Percentiles rank a stretch among this genome's conserved stretches.
Evolutionary conservation across 2,329 filamentous ascomycete species (phyloP).

Genomic region (Aspergillus fijiensis): DNA sequence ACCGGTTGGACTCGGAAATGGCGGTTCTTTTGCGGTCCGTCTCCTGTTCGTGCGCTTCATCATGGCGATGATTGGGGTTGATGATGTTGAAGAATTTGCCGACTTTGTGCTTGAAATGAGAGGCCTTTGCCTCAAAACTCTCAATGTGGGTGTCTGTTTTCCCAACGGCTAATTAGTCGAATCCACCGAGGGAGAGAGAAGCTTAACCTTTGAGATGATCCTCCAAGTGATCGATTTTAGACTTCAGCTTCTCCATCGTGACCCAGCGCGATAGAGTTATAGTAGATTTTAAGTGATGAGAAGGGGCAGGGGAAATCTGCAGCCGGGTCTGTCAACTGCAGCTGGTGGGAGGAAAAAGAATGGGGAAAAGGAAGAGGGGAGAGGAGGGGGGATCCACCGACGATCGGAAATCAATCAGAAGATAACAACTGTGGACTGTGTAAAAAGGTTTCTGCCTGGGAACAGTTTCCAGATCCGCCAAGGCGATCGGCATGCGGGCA

Average conservation of each 20-base stretch:
- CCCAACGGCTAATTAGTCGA: conserved; percentile 2
- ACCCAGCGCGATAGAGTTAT: neutral
- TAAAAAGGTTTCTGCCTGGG: conserved; percentile 1
- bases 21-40: conserved; percentile 77
- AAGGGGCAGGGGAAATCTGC: conserved; percentile 1
- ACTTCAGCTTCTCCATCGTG: conserved; percentile 29
- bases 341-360: neutral
- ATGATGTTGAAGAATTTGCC: conserved; percentile 68
- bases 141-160: conserved; percentile 40
- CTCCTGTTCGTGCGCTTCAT: conserved; percentile 83
- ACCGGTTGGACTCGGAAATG: conserved; percentile 74
- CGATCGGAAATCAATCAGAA: neutral
- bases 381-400: conserved; percentile 1
- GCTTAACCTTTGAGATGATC: conserved; percentile 28
- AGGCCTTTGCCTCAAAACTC: conserved; percentile 51
- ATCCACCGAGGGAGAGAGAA: neutral
- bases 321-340: neutral
- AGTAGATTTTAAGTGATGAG: neutral
- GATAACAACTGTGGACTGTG: neutral
- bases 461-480: conserved; percentile 1
- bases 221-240: conserved; percentile 27
- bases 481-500: neutral
- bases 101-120: conserved; percentile 61
- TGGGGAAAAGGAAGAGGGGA: conserved; percentile 1
- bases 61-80: conserved; percentile 87